phyloP scores from a whole-genome alignment of 768 basidiomycete genomes.

The Rhodotorula paludigena region DNA sequence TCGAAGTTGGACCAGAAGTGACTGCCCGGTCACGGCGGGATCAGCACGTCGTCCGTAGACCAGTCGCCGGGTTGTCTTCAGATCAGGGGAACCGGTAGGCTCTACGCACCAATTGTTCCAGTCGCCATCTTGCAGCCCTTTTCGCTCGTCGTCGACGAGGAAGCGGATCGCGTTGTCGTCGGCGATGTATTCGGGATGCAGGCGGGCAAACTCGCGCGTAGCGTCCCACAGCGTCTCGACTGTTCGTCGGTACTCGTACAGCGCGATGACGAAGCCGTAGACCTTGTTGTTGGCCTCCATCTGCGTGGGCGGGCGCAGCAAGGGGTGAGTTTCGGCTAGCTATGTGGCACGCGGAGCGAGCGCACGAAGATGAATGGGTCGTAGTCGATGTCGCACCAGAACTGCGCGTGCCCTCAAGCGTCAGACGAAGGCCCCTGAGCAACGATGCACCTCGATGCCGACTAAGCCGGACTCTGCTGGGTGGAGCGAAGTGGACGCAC shows the following conservation, averaged over 20 bases:
- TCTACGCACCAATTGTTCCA: conserved; percentile 59
- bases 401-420: conserved; percentile 46
- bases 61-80: no score
- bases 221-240: conserved; percentile 74
- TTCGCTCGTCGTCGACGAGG: conserved; percentile 66
- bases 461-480: no score
- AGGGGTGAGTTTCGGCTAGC: background rate
- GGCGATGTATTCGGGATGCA: conserved; percentile 61
- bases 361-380: conserved; percentile 39
- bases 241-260: conserved; percentile 58
- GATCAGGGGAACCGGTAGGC: background rate
- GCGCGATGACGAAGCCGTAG: conserved; percentile 77
- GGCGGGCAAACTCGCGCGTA: conserved; percentile 61
- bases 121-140: conserved; percentile 46
- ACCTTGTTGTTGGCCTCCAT: conserved; percentile 79
- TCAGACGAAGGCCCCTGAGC: no score
- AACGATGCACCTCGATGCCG: no score
- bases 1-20: conserved; percentile 85
- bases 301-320: conserved; percentile 47
- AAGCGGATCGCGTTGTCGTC: conserved; percentile 66
- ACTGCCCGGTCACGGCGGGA: background rate
- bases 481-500: background rate
- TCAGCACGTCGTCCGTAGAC: background rate
- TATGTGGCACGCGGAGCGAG: no score
- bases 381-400: conserved; percentile 69